These are phyloP conservation scores for Nematocida sp. DNA, from an alignment of 371 early-diverging fungal species.

Conservation along the genomic window DNA sequence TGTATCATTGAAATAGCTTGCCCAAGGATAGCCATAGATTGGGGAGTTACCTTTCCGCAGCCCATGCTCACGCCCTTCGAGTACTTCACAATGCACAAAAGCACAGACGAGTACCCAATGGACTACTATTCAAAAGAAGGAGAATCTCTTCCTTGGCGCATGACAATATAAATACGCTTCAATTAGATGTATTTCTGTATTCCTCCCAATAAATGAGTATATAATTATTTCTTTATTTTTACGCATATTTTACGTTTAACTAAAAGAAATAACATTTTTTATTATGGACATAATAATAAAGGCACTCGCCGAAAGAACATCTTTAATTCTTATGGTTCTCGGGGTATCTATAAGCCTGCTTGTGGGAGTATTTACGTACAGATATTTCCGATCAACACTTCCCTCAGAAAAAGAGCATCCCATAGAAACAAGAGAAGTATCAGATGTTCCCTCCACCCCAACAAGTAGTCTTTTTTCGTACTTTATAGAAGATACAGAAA, in stretches of 20 bases:
- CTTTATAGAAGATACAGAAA: not conserved
- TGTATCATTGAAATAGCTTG: slow-evolving; percentile 93
- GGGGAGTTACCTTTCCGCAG: slow-evolving; percentile 88
- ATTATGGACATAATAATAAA: not conserved
- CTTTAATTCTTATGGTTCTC: too few relatives aligned
- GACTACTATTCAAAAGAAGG: slow-evolving; percentile 66
- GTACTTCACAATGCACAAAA: slow-evolving; percentile 68
- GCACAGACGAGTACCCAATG: slow-evolving; percentile 60
- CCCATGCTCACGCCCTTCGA: slow-evolving; percentile 93
- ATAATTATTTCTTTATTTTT: too few relatives aligned
- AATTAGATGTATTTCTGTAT: not conserved
- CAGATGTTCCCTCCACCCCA: not conserved
- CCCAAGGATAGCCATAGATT: slow-evolving; percentile 93
- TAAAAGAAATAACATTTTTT: too few relatives aligned
- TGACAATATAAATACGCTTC: not conserved
- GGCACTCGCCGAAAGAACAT: too few relatives aligned
- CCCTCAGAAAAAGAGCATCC: not conserved
- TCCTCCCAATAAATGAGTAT: too few relatives aligned
- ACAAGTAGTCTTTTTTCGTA: slow-evolving; percentile 17
- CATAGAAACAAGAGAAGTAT: not conserved
- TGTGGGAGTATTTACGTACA: not conserved
- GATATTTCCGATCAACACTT: not conserved
- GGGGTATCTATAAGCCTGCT: not conserved
- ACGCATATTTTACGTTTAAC: too few relatives aligned
- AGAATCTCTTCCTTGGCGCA: slow-evolving; percentile 55